These are phyloP conservation scores for Berberis vulgaris DNA, from an alignment of 164 flowering plant genomes.

Conservation along the genomic window DNA sequence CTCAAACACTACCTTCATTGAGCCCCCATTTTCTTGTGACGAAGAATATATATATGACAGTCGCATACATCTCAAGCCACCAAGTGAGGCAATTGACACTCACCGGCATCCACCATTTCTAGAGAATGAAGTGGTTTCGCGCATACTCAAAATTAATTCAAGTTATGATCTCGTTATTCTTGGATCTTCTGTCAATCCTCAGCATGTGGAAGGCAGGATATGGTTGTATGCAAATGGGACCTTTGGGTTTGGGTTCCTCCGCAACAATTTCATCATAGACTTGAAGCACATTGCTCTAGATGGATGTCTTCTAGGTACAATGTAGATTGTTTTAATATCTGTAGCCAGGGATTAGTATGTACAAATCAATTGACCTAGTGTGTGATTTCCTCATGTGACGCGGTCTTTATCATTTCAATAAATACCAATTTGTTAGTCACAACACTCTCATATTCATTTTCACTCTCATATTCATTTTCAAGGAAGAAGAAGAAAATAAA, in stretches of 20 bases:
- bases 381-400: not conserved
- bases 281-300: slow-evolving; percentile 49
- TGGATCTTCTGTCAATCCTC: slow-evolving; percentile 28
- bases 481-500: too few relatives aligned
- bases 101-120: slow-evolving; percentile 4
- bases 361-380: slow-evolving; percentile 9
- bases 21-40: slow-evolving; percentile 59
- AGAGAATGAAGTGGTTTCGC: slow-evolving; percentile 40
- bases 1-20: slow-evolving; percentile 40
- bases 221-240: slow-evolving; percentile 81
- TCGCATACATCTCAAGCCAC: slow-evolving; percentile 54
- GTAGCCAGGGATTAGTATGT: slow-evolving; percentile 2
- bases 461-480: too few relatives aligned
- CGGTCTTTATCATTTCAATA: slow-evolving; percentile 2
- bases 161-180: slow-evolving; percentile 63
- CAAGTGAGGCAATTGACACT: slow-evolving; percentile 10
- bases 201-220: slow-evolving; percentile 63
- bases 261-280: slow-evolving; percentile 57
- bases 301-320: slow-evolving; percentile 44
- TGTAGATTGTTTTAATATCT: slow-evolving; percentile 8
- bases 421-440: not conserved
- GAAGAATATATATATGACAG: slow-evolving; percentile 50
- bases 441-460: too few relatives aligned
- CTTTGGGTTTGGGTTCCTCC: slow-evolving; percentile 84
- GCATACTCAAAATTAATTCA: slow-evolving; percentile 54